A percentile compares a stretch with the other conserved stretches of the same genome.
phyloP scores from a whole-genome alignment of 805 yeast species.

The Kodamaea kaohsiungensis region DNA sequence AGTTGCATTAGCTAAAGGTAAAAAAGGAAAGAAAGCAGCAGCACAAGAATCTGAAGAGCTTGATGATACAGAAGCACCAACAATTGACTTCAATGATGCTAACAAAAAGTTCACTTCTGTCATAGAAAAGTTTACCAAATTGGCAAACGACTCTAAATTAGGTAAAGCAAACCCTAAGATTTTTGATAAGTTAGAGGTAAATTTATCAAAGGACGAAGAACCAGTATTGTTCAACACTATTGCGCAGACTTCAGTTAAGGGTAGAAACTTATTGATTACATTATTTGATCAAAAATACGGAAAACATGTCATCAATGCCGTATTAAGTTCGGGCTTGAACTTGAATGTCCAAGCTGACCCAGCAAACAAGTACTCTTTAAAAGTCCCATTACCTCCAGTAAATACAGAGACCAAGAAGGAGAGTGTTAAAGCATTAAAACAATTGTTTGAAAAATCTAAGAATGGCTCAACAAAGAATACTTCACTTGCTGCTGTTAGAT shows the following conservation, averaged over 20 bases:
- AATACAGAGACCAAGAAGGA: slow-evolving; percentile 67
- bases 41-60: slow-evolving; percentile 14
- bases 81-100: slow-evolving; percentile 37
- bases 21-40: slow-evolving; percentile 14
- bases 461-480: slow-evolving; percentile 48
- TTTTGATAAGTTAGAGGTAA: slow-evolving; percentile 60
- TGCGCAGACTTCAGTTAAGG: slow-evolving; percentile 72
- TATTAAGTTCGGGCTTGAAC: slow-evolving; percentile 67
- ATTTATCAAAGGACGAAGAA: slow-evolving; percentile 39
- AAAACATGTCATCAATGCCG: slow-evolving; percentile 68
- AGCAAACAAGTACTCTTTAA: slow-evolving; percentile 68
- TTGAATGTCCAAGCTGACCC: slow-evolving; percentile 81
- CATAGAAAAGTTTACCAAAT: slow-evolving; percentile 53
- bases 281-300: slow-evolving; percentile 81
- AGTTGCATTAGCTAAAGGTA: slow-evolving; percentile 6
- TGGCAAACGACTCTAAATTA: slow-evolving; percentile 61
- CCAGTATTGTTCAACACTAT: slow-evolving; percentile 54
- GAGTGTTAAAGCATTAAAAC: slow-evolving; percentile 60
- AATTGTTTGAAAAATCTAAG: slow-evolving; percentile 62
- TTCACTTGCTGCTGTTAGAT: slow-evolving; percentile 42
- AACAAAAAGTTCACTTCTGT: slow-evolving; percentile 48
- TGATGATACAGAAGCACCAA: slow-evolving; percentile 15
- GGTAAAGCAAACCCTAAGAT: slow-evolving; percentile 70
- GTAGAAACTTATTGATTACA: slow-evolving; percentile 71
- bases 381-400: slow-evolving; percentile 72